Percentiles rank a stretch among this genome's conserved stretches.
phyloP scores from a whole-genome alignment of 257 asterid species.

The Capsicum baccatum region DNA sequence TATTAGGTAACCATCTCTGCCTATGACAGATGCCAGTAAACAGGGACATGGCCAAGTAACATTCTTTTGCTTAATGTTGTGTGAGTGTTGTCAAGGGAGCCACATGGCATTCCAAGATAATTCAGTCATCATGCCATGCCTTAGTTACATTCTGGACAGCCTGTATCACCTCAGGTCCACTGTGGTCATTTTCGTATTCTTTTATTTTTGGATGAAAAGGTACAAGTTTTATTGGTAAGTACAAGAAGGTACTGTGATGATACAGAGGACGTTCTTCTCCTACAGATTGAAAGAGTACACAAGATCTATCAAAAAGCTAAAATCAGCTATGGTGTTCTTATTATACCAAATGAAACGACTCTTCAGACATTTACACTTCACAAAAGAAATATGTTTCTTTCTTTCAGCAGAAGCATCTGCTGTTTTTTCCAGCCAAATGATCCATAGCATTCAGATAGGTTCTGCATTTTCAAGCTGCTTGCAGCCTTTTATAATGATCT shows the following conservation, averaged over 20 bases:
- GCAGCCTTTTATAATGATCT: conserved; percentile 1
- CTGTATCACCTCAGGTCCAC: background rate
- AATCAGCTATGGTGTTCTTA: background rate
- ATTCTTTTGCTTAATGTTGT: background rate
- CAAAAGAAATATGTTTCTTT: background rate
- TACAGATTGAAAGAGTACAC: conserved; percentile 16
- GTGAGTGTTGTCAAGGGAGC: background rate
- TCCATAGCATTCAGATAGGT: conserved; percentile 8
- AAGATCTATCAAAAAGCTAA: conserved; percentile 1
- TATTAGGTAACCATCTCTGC: conserved; percentile 6
- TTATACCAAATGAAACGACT: background rate
- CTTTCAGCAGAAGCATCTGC: conserved; percentile 21
- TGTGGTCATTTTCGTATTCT: conserved; percentile 4
- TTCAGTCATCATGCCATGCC: background rate
- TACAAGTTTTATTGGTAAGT: conserved; percentile 9
- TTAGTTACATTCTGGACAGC: background rate
- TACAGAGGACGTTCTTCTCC: background rate
- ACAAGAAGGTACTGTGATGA: background rate
- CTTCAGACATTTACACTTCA: background rate
- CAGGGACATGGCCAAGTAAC: background rate
- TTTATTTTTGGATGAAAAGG: background rate
- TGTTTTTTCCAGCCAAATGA: conserved; percentile 9
- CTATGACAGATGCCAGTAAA: background rate
- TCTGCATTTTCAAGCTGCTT: background rate
- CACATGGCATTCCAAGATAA: background rate